Evolutionary conservation across 192 early-diverging fungal genomes (phyloP).

Genomic region (Coemansia sp.): DNA sequence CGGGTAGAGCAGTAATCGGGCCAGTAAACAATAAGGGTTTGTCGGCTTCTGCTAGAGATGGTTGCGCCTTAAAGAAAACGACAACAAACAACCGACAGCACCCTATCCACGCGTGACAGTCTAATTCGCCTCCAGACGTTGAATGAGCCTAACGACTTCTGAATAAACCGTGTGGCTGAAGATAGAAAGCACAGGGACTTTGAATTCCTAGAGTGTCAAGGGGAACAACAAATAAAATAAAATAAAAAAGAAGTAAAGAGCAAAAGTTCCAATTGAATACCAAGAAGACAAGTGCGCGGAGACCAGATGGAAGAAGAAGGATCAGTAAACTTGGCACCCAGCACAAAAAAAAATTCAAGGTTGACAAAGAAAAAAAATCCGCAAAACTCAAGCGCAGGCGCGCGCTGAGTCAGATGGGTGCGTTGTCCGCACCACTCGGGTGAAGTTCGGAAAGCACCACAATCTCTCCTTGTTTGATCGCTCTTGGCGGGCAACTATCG

Average conservation of each 20-base stretch:
- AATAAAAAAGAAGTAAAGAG: background rate
- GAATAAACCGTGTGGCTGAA: background rate
- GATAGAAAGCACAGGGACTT: background rate
- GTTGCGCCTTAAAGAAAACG: background rate
- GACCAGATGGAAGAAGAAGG: background rate
- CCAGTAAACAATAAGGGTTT: conserved; percentile 4
- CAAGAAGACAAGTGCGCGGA: conserved; percentile 12
- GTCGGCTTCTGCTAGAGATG: background rate
- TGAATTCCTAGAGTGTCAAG: background rate
- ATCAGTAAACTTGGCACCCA: conserved; percentile 6
- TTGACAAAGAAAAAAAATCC: background rate
- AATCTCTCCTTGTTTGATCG: background rate
- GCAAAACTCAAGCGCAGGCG: background rate
- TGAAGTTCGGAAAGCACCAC: background rate
- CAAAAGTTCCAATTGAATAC: conserved; percentile 6
- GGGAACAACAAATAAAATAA: background rate
- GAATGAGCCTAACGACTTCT: background rate
- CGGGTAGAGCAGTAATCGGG: conserved; percentile 12
- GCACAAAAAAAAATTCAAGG: background rate
- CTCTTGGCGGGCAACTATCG: background rate
- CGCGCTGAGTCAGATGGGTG: conserved; percentile 1
- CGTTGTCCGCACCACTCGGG: conserved; percentile 2
- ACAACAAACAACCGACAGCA: conserved; percentile 1
- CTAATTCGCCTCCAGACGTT: background rate
- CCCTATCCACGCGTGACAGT: background rate